Evolutionary conservation across 1,284 basidiomycete species (phyloP), one percentile per base, ranked within the genome.

Genomic region (Ceratobasidium papillatum): DNA sequence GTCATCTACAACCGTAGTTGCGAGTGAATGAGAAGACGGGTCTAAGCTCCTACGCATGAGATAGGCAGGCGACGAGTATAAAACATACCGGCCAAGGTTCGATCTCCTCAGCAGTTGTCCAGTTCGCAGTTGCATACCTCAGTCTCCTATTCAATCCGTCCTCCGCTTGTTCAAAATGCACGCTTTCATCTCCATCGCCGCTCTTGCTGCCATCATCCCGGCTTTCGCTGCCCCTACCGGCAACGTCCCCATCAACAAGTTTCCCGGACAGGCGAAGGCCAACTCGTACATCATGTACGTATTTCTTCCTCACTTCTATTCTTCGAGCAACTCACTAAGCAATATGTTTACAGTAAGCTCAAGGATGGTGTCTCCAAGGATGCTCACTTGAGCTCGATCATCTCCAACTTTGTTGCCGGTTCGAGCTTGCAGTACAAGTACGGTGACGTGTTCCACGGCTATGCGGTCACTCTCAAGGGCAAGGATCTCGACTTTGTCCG

Each of bases 361-460:
- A 68, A 68, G 41, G 47, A 52, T 22, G 65, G 65, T 19, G 47
- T 58, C 14, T 25, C 27, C 34, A 54, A 38, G 49, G 51, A 58
- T 4, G 12, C 65, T 41, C 65, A 68, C 34, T 38, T 68, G 47
- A 45, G 25, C 49, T 41, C 43, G 47, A 41, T 68, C 34, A 43
- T 52, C 22, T 30, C n/a, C 14, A n/a, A 17, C 17, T 68, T 68
- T 38, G 47, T 52, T 17, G 17, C 65, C 11, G 65, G 38, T 0
- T 68, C 65, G 3, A 41, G 27, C 30, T 19, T 68, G 9, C 34
- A 68, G 34, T 68, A 76, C 63, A 63, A 74, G 41, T 76, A 65
- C 34, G 72, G 65, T 3, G 59, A 68, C 14, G 54, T 77, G 27
- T 69, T 76, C 49, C 71, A 77, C 41, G 76, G 75, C 22, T 77